These are phyloP conservation scores for Hyphopichia wangnamkhiaoensis DNA, from an alignment of 1,139 yeast species.

Conservation along the genomic window DNA sequence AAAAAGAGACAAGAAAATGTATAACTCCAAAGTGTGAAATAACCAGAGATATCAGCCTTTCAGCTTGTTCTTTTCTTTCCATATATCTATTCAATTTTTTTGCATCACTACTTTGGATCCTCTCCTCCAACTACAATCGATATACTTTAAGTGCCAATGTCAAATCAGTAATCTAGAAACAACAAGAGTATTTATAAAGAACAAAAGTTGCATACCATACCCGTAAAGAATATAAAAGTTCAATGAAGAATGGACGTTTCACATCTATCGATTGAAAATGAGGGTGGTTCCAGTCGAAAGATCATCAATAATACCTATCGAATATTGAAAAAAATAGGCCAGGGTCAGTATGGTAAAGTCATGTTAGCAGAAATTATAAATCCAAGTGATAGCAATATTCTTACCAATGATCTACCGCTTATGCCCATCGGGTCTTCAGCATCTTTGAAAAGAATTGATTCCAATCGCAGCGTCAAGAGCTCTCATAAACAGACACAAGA, in stretches of 20 bases:
- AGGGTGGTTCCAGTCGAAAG: slow-evolving; percentile 29
- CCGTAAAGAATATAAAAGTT: too few relatives aligned
- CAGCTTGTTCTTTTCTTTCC: too few relatives aligned
- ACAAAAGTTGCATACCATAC: not conserved
- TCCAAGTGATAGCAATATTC: slow-evolving; percentile 4
- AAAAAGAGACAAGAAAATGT: too few relatives aligned
- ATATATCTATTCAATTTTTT: too few relatives aligned
- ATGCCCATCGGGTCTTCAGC: not conserved
- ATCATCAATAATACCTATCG: slow-evolving; percentile 37
- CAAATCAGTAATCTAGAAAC: too few relatives aligned
- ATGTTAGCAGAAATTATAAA: slow-evolving; percentile 31
- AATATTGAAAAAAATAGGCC: slow-evolving; percentile 42
- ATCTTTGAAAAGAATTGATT: not conserved
- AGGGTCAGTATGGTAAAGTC: slow-evolving; percentile 49
- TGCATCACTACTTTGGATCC: too few relatives aligned
- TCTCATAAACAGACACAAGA: not conserved
- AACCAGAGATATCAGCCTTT: too few relatives aligned
- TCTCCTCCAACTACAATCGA: too few relatives aligned
- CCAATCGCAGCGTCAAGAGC: not conserved
- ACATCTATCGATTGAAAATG: slow-evolving; percentile 32
- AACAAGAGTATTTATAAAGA: not conserved
- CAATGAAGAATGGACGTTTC: slow-evolving; percentile 28
- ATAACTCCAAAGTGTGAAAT: too few relatives aligned
- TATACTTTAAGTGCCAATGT: too few relatives aligned
- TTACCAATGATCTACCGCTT: too few relatives aligned